A percentile compares a stretch with the other conserved stretches of the same genome.
These are phyloP conservation scores for Globisporangium splendens DNA, from an alignment of 352 stramenopile species.

Conservation along the genomic window DNA sequence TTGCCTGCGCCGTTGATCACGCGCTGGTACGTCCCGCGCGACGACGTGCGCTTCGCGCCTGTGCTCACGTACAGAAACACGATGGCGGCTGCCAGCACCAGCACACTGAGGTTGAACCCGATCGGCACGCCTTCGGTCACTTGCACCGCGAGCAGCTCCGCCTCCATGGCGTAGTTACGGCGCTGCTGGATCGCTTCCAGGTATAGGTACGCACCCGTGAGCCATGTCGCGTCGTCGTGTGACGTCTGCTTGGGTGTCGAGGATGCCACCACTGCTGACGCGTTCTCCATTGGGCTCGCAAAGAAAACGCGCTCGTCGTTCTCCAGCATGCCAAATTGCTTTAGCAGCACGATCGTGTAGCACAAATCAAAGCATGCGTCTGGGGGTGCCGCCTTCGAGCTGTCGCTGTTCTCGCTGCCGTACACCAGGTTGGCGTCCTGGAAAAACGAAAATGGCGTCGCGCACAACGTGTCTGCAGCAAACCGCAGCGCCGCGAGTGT, in stretches of 20 bases:
- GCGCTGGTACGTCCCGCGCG: slow-evolving; percentile 26
- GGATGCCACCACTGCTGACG: slow-evolving; percentile 6
- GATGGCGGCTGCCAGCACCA: slow-evolving; percentile 46
- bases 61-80: slow-evolving; percentile 55
- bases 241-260: slow-evolving; percentile 6
- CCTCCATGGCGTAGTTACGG: slow-evolving; percentile 47
- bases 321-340: slow-evolving; percentile 50
- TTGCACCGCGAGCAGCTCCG: slow-evolving; percentile 43
- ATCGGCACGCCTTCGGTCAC: slow-evolving; percentile 66
- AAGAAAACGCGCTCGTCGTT: slow-evolving; percentile 52
- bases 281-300: slow-evolving; percentile 42
- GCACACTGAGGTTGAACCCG: slow-evolving; percentile 60
- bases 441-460: slow-evolving; percentile 9
- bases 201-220: slow-evolving; percentile 67
- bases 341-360: slow-evolving; percentile 55
- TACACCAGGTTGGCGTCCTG: slow-evolving; percentile 12
- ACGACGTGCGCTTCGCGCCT: not conserved
- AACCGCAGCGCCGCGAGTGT: slow-evolving; percentile 29
- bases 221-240: slow-evolving; percentile 46
- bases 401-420: slow-evolving; percentile 15
- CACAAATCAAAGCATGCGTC: slow-evolving; percentile 59
- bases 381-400: not conserved
- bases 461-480: slow-evolving; percentile 39
- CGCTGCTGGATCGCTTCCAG: slow-evolving; percentile 58
- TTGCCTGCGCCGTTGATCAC: slow-evolving; percentile 32